Evolutionary conservation across 2,329 filamentous ascomycete genomes (phyloP).

Genomic region (Claviceps fusiformis): DNA sequence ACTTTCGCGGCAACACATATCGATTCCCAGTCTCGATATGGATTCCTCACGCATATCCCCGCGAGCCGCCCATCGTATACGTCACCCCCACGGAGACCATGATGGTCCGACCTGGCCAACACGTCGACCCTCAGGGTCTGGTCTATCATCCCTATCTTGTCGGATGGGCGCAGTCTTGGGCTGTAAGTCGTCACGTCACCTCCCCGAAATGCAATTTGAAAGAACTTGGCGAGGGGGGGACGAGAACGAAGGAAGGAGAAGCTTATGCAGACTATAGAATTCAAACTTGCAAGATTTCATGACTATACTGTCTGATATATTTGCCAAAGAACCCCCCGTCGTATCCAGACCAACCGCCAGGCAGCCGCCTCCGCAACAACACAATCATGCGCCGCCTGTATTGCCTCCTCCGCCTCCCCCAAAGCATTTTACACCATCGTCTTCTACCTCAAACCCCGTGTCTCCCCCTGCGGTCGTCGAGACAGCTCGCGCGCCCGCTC

Average conservation of each 20-base stretch:
- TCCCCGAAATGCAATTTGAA: too few species aligned
- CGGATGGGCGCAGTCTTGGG: constrained; percentile 79
- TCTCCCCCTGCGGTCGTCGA: constrained; percentile 13
- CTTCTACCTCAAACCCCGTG: constrained; percentile 10
- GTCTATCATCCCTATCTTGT: constrained; percentile 94
- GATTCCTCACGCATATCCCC: constrained; percentile 83
- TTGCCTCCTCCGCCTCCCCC: constrained; percentile 53
- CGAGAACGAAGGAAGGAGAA: background rate
- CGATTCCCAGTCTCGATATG: constrained; percentile 86
- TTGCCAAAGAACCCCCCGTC: constrained; percentile 89
- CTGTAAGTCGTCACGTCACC: constrained; percentile 39
- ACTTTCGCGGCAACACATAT: constrained; percentile 79
- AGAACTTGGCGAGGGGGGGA: constrained; percentile 2
- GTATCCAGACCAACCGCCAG: constrained; percentile 49
- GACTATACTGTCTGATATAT: constrained; percentile 69
- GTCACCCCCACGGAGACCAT: constrained; percentile 81
- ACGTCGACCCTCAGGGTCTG: constrained; percentile 84
- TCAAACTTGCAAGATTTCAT: constrained; percentile 75
- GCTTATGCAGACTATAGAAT: constrained; percentile 37
- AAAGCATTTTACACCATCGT: constrained; percentile 18
- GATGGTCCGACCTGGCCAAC: constrained; percentile 80
- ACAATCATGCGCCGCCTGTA: constrained; percentile 41
- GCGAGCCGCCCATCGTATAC: constrained; percentile 74
- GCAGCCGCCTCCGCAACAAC: constrained; percentile 19
- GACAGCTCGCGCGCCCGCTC: constrained; percentile 7